These are phyloP conservation scores for Bolboschoenus planiculmis DNA, from an alignment of 176 grass and related monocot species.

Conservation along the genomic window DNA sequence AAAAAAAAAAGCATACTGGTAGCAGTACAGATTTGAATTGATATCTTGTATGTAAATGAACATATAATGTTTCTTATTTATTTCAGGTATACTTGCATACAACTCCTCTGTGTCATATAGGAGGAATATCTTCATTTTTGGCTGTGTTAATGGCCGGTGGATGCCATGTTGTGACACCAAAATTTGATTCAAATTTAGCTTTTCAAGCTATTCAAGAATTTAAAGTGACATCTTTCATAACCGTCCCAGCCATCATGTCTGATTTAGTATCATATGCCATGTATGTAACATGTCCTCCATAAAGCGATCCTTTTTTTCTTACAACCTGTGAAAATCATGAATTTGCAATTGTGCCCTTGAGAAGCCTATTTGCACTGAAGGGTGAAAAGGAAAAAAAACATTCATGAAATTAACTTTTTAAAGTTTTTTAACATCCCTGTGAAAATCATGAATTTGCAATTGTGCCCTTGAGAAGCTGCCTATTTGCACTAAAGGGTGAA, in stretches of 20 bases:
- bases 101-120: slow-evolving; percentile 74
- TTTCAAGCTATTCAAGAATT: slow-evolving; percentile 38
- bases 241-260: slow-evolving; percentile 77
- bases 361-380: background rate
- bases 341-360: background rate
- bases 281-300: slow-evolving; percentile 21
- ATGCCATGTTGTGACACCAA: slow-evolving; percentile 58
- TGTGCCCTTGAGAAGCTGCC: background rate
- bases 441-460: background rate
- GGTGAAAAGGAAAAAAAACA: background rate
- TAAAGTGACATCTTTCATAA: slow-evolving; percentile 80
- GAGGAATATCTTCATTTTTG: slow-evolving; percentile 86
- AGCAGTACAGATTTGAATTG: background rate
- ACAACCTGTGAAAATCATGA: background rate
- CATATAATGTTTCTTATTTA: background rate
- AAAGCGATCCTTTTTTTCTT: background rate
- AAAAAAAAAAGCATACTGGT: background rate
- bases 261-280: slow-evolving; percentile 54
- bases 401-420: background rate
- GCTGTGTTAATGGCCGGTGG: slow-evolving; percentile 60
- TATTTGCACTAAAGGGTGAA: background rate
- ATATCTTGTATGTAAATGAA: background rate
- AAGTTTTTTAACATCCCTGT: background rate
- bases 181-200: slow-evolving; percentile 56
- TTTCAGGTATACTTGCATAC: slow-evolving; percentile 76